Base-by-base conservation (phyloP, 2,329 filamentous ascomycete genomes). In the Cadophora luteo-olivacea region DNA sequence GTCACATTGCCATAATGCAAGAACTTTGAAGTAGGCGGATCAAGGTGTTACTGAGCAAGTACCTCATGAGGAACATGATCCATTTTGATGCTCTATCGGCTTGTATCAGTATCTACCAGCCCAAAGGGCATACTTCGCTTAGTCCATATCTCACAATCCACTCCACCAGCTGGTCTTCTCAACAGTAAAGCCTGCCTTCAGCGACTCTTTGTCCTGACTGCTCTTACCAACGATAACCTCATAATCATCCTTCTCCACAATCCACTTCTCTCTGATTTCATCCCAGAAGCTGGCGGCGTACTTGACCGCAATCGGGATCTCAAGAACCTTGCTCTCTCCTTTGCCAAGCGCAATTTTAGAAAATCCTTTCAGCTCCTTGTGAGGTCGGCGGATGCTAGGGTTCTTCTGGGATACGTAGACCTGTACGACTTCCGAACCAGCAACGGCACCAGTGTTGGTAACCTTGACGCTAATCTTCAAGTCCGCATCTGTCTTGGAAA, bases 221-320 rank as follows among this genome's bases (percentile, higher is more conserved):
- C 86, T 90, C 61, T 85, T 81, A 9, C 84, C 85, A 2, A 92
- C 85, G 65, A 89, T 79, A 19, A 92, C 83, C 67, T 85, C 84
- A 76, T 92, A 93, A 60, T 82, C 81, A 36, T 90, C 91, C 76
- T 84, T 84, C 80, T 92, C 90, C 1, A 85, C 85, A 24, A 86
- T 84, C 90, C 90, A 94, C 74, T 87, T 82, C 66, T 85, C 82
- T 14, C 86, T 81, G 70, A 86, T 84, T 80, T 93, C 91, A 72
- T 92, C 89, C 83, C 89, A 93, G 80, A 89, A 93, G 65, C 87
- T 87, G 0, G 87, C 85, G 0, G 87, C 88, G 65, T 91, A 89
- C 79, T 91, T 92, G 75, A 86, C 86, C 69, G 86, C 76, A 61
- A 89, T 79, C 4, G 81, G 79, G 8, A 94, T 82, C n/a, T 83